phyloP scores from a whole-genome alignment of 768 basidiomycete genomes.

The Dioszegia crocea region DNA sequence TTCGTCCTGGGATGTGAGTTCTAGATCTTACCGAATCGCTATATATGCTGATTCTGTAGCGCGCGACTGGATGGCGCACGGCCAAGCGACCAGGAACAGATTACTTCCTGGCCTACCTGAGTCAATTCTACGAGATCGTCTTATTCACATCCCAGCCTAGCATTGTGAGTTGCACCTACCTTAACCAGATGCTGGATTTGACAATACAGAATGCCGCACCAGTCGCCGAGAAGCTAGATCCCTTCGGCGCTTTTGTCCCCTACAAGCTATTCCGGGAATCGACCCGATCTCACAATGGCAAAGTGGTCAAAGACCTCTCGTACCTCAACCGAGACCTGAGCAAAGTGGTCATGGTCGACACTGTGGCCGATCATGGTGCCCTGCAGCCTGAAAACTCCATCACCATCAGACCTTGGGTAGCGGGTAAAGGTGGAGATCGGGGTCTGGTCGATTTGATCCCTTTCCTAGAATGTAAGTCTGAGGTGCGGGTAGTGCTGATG shows the following conservation, averaged over 20 bases:
- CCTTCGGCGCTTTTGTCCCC: conserved; percentile 80
- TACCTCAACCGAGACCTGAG: conserved; percentile 91
- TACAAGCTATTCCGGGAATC: conserved; percentile 91
- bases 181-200: background rate
- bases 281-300: conserved; percentile 74
- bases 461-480: conserved; percentile 77
- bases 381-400: conserved; percentile 87
- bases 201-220: conserved; percentile 72
- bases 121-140: conserved; percentile 97
- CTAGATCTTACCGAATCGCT: background rate
- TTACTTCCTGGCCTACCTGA: conserved; percentile 95
- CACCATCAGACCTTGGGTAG: conserved; percentile 78
- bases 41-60: conserved; percentile 53
- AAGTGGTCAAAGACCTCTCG: conserved; percentile 88
- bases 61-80: conserved; percentile 91
- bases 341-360: conserved; percentile 83
- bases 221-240: conserved; percentile 87
- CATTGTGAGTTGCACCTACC: conserved; percentile 62
- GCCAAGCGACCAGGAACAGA: conserved; percentile 97
- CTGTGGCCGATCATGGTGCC: conserved; percentile 68
- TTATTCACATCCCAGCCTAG: conserved; percentile 85
- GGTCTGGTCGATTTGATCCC: conserved; percentile 90
- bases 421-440: conserved; percentile 61
- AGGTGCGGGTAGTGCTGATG: background rate
- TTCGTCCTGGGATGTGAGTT: conserved; percentile 91